phyloP scores from a whole-genome alignment of 139 green algal species.

The Asterochloris sp. region DNA sequence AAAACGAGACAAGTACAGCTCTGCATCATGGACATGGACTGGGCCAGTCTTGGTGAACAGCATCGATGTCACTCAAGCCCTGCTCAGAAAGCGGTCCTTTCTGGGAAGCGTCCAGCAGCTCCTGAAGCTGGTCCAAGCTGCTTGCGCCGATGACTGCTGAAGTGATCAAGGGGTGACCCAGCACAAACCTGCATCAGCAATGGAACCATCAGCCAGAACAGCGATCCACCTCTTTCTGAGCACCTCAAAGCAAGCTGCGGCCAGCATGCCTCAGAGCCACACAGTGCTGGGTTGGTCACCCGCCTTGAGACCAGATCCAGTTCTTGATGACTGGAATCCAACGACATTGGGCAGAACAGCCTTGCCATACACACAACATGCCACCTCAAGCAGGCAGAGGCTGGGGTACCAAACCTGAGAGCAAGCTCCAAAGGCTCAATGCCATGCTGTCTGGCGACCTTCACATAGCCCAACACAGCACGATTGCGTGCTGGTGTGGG shows the following conservation, averaged over 20 bases:
- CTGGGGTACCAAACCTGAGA: slow-evolving; percentile 45
- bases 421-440: slow-evolving; percentile 62
- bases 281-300: background rate
- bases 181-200: slow-evolving; percentile 39
- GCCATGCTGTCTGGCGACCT: slow-evolving; percentile 48
- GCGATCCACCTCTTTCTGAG: background rate
- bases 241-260: background rate
- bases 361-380: background rate
- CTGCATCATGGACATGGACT: slow-evolving; percentile 51
- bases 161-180: slow-evolving; percentile 53
- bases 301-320: background rate
- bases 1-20: background rate
- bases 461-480: slow-evolving; percentile 58
- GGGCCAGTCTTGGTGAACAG: slow-evolving; percentile 47
- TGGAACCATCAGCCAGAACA: background rate
- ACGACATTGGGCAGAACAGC: background rate
- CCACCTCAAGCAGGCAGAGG: background rate
- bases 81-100: slow-evolving; percentile 24
- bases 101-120: slow-evolving; percentile 44
- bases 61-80: slow-evolving; percentile 41
- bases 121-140: slow-evolving; percentile 46
- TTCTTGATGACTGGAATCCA: background rate
- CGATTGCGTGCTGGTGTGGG: slow-evolving; percentile 55
- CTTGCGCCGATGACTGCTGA: slow-evolving; percentile 61
- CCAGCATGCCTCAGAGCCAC: background rate